Evolutionary conservation across 139 green algal genomes (phyloP).

Genomic region (Choricystis sp.): DNA sequence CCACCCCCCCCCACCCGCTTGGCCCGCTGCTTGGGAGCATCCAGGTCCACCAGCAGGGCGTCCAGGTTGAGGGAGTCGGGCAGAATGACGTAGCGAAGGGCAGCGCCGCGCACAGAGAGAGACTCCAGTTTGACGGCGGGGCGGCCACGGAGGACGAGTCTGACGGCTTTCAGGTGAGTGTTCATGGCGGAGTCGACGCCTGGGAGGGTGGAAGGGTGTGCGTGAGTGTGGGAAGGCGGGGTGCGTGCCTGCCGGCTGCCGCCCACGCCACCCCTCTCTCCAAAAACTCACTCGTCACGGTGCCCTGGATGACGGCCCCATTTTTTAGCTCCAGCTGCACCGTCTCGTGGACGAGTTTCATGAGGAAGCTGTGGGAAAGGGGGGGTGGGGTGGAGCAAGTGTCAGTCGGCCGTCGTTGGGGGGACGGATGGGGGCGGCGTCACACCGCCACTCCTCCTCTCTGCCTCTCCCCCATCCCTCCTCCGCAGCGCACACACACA

Average conservation of each 20-base stretch:
- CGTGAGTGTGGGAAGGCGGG: neutral
- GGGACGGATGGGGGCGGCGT: neutral
- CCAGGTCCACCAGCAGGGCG: conserved; percentile 93
- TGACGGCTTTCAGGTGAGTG: conserved; percentile 93
- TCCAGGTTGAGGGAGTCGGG: conserved; percentile 97
- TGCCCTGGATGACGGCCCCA: conserved; percentile 84
- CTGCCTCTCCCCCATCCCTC: neutral
- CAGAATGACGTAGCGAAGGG: conserved; percentile 90
- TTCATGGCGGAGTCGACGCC: conserved; percentile 99
- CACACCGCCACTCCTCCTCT: neutral
- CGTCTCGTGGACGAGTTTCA: conserved; percentile 96
- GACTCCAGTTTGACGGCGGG: conserved; percentile 73
- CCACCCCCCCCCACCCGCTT: conserved; percentile 40
- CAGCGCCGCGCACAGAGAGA: conserved; percentile 40
- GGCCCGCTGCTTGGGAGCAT: conserved; percentile 78
- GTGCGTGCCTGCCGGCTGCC: neutral
- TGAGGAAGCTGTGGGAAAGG: conserved; percentile 69
- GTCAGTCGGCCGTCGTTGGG: neutral
- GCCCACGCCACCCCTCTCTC: neutral
- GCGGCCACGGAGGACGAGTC: conserved; percentile 84
- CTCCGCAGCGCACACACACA: neutral
- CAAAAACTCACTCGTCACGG: conserved; percentile 62
- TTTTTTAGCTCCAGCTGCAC: conserved; percentile 99
- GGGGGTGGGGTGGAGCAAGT: neutral
- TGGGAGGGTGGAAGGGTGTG: conserved; percentile 17